Percentiles rank a stretch among this genome's conserved stretches.
phyloP scores from a whole-genome alignment of 495 filamentous ascomycete genomes.

The Penicillium psychrofluorescens region DNA sequence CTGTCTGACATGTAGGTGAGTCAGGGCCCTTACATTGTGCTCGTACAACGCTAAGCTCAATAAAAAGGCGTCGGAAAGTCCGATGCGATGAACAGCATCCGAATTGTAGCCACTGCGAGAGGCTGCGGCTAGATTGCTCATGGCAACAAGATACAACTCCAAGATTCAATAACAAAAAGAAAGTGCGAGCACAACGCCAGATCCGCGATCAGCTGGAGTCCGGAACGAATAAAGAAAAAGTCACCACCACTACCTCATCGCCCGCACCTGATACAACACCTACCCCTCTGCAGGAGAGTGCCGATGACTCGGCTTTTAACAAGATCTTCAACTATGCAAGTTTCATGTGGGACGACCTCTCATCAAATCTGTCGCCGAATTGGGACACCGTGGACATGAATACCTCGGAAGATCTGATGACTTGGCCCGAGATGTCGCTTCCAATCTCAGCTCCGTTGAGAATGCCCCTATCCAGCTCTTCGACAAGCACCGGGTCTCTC shows the following conservation, averaged over 20 bases:
- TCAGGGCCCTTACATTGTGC: too few species aligned
- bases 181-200: not conserved
- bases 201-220: too few species aligned
- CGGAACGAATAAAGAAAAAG: not conserved
- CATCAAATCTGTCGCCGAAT: not conserved
- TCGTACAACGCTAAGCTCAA: too few species aligned
- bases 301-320: constrained; percentile 11
- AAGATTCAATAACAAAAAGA: constrained; percentile 2
- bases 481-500: not conserved
- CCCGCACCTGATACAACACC: not conserved
- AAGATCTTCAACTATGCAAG: constrained; percentile 29
- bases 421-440: constrained; percentile 2
- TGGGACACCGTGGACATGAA: constrained; percentile 1
- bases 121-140: constrained; percentile 11
- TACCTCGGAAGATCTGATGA: constrained; percentile 1
- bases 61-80: constrained; percentile 6
- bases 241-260: not conserved
- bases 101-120: constrained; percentile 28
- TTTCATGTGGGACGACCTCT: constrained; percentile 28
- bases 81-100: constrained; percentile 31
- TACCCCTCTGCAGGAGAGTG: too few species aligned
- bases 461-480: not conserved
- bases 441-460: not conserved
- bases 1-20: constrained; percentile 8
- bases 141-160: constrained; percentile 4